Evolutionary conservation across 2,329 filamentous ascomycete species (phyloP).

Genomic region (Dissoconium aciculare): DNA sequence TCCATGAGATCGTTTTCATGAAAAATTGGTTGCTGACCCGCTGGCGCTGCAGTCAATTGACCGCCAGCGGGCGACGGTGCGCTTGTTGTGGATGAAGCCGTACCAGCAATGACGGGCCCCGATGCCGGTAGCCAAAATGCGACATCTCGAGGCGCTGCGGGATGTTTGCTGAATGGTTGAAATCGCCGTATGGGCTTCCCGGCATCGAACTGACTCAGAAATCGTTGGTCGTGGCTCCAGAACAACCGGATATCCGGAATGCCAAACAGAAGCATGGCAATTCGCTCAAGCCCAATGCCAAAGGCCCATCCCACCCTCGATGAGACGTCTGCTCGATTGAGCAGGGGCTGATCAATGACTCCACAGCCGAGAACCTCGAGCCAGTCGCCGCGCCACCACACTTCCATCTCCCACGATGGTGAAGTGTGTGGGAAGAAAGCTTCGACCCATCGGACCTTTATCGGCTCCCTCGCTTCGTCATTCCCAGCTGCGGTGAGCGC

Average conservation of each 20-base stretch:
- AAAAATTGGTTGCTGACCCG: no score
- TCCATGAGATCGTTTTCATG: conserved; percentile 99
- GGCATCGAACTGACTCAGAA: conserved; percentile 62
- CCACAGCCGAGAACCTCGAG: conserved; percentile 91
- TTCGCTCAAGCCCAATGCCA: conserved; percentile 80
- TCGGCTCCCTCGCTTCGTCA: conserved; percentile 44
- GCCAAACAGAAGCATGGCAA: conserved; percentile 93
- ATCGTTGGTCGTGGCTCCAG: conserved; percentile 76
- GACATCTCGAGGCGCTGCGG: conserved; percentile 78
- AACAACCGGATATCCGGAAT: conserved; percentile 95
- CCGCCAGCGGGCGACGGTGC: conserved; percentile 23
- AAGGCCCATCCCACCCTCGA: conserved; percentile 84
- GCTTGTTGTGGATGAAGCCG: conserved; percentile 19
- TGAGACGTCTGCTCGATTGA: conserved; percentile 61
- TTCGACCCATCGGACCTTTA: conserved; percentile 86
- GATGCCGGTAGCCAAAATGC: conserved; percentile 64
- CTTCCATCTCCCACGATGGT: conserved; percentile 90
- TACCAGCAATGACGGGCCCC: conserved; percentile 18
- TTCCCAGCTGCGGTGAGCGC: conserved; percentile 39
- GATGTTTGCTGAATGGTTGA: conserved; percentile 79
- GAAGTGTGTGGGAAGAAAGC: conserved; percentile 96
- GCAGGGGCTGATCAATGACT: conserved; percentile 68
- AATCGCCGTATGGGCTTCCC: conserved; percentile 47
- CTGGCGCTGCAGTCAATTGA: conserved; percentile 24
- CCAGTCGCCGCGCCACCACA: conserved; percentile 90